phyloP scores from a whole-genome alignment of 495 filamentous ascomycete species.

The Rhizodiscina lignyota region DNA sequence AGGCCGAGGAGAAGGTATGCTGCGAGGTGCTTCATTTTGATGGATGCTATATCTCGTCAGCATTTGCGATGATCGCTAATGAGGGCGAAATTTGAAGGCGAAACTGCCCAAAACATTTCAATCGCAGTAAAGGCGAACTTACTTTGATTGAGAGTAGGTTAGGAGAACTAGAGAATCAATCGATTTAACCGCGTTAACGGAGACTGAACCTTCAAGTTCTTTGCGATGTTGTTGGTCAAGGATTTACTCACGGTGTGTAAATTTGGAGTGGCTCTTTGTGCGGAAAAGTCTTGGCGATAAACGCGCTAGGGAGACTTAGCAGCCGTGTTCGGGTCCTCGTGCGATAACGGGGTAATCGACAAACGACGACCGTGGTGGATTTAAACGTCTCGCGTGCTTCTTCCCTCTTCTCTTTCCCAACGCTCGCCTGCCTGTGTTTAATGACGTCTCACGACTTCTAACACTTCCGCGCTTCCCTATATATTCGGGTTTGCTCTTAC shows the following conservation, averaged over 20 bases:
- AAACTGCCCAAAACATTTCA: not conserved
- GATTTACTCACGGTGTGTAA: constrained; percentile 17
- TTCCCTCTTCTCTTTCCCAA: too few species aligned
- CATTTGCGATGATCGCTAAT: constrained; percentile 7
- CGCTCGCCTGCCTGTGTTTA: too few species aligned
- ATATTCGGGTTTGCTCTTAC: too few species aligned
- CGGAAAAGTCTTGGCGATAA: constrained; percentile 25
- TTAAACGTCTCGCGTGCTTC: not conserved
- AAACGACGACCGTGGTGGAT: constrained; percentile 3
- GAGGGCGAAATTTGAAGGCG: not conserved
- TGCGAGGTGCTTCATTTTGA: constrained; percentile 99
- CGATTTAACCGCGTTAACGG: constrained; percentile 81
- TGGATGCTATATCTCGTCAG: too few species aligned
- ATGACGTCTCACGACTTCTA: too few species aligned
- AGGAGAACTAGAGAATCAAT: constrained; percentile 76
- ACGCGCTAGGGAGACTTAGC: not conserved
- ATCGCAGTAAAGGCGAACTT: constrained; percentile 1
- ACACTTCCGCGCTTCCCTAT: too few species aligned
- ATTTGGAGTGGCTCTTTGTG: constrained; percentile 4
- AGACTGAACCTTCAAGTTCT: constrained; percentile 75
- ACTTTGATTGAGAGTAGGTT: not conserved
- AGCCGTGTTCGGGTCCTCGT: not conserved
- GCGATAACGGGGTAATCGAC: too few species aligned
- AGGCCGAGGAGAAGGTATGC: constrained; percentile 94
- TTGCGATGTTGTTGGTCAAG: constrained; percentile 15